These are phyloP conservation scores for Hysterium pulicare DNA, from an alignment of 2,329 filamentous ascomycete genomes.

Conservation along the genomic window DNA sequence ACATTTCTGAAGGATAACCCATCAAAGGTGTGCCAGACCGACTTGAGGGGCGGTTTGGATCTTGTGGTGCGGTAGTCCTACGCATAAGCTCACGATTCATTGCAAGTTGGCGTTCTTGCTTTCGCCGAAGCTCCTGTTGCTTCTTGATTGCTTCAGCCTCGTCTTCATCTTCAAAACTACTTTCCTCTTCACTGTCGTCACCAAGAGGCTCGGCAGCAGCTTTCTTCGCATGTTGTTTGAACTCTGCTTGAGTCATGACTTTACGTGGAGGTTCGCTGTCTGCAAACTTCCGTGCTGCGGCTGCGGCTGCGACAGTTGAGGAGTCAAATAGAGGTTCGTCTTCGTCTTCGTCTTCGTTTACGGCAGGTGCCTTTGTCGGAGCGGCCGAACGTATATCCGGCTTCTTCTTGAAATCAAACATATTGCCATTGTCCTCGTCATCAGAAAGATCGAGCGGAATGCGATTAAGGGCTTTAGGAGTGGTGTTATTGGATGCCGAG, in stretches of 20 bases:
- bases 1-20: constrained; percentile 35
- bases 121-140: constrained; percentile 30
- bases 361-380: constrained; percentile 11
- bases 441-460: background rate
- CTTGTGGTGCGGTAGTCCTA: constrained; percentile 28
- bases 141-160: constrained; percentile 26
- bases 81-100: constrained; percentile 33
- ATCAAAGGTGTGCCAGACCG: constrained; percentile 17
- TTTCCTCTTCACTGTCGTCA: constrained; percentile 23
- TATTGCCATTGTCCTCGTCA: background rate
- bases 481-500: constrained; percentile 29
- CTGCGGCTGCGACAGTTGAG: constrained; percentile 1
- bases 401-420: background rate
- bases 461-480: constrained; percentile 19
- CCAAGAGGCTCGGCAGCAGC: constrained; percentile 22
- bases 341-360: constrained; percentile 17
- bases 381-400: constrained; percentile 10
- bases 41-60: constrained; percentile 15
- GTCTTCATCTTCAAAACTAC: constrained; percentile 34
- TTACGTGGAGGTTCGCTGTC: constrained; percentile 13
- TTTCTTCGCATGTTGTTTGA: constrained; percentile 27
- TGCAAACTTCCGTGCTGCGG: constrained; percentile 1
- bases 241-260: constrained; percentile 35
- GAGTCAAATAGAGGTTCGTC: constrained; percentile 26
- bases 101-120: constrained; percentile 30